Percentiles rank a stretch among this genome's conserved stretches.
phyloP scores from a whole-genome alignment of 2,329 filamentous ascomycete genomes.

The Aspergillus aculeatinus region DNA sequence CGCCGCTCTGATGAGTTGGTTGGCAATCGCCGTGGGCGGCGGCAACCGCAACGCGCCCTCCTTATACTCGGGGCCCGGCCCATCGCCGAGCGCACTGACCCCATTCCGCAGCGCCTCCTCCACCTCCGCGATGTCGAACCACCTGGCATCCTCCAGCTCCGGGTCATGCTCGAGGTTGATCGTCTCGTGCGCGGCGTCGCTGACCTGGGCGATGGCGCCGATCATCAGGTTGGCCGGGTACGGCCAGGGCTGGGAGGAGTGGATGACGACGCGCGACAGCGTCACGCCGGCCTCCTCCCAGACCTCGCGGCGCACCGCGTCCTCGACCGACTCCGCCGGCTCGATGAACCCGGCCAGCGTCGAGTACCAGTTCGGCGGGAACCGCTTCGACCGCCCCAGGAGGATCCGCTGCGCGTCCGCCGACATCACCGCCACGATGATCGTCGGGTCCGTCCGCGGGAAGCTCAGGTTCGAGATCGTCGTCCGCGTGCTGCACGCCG shows the following conservation, averaged over 20 bases:
- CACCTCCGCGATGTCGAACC: slow-evolving; percentile 82
- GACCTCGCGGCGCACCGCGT: slow-evolving; percentile 78
- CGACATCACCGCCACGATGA: slow-evolving; percentile 91
- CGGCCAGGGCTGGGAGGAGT: slow-evolving; percentile 84
- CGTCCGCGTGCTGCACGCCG: slow-evolving; percentile 74
- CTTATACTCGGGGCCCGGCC: slow-evolving; percentile 65
- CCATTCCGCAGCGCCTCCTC: slow-evolving; percentile 69
- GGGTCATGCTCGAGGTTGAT: slow-evolving; percentile 85
- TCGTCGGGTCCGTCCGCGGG: slow-evolving; percentile 87
- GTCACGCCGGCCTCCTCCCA: slow-evolving; percentile 81
- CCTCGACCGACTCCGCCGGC: slow-evolving; percentile 80
- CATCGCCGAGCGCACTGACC: slow-evolving; percentile 65
- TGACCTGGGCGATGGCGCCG: slow-evolving; percentile 77
- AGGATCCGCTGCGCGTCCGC: slow-evolving; percentile 74
- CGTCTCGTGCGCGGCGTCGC: slow-evolving; percentile 72
- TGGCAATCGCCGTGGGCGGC: slow-evolving; percentile 84
- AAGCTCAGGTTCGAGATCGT: slow-evolving; percentile 89
- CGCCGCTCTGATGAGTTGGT: slow-evolving; percentile 80
- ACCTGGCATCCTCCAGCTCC: slow-evolving; percentile 84
- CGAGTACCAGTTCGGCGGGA: slow-evolving; percentile 81
- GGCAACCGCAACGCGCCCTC: slow-evolving; percentile 78
- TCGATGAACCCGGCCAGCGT: slow-evolving; percentile 86
- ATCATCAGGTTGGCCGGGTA: slow-evolving; percentile 86
- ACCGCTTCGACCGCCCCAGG: slow-evolving; percentile 81
- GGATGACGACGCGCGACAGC: slow-evolving; percentile 74